Evolutionary conservation across 2,329 filamentous ascomycete species (phyloP).

Genomic region (Exserohilum rostratum): DNA sequence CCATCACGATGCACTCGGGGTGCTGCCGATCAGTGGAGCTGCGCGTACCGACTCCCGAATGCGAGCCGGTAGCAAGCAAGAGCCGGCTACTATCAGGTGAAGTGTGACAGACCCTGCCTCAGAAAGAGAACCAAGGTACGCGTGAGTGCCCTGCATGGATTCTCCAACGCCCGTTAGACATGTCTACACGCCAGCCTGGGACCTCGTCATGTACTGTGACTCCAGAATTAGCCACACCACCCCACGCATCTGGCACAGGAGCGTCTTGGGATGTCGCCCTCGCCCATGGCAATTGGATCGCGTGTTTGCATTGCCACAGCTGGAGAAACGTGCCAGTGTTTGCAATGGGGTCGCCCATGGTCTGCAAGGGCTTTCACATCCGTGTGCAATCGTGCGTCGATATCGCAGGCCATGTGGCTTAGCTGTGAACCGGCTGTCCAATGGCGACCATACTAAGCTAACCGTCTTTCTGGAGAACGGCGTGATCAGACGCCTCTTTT

Average conservation of each 20-base stretch:
- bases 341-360: neutral
- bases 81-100: neutral
- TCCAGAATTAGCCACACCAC: neutral
- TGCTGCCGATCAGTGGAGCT: neutral
- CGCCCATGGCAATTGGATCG: neutral
- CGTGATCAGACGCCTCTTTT: neutral
- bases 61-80: neutral
- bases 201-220: neutral
- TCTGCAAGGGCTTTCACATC: neutral
- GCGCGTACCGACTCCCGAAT: neutral
- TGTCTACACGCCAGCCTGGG: neutral
- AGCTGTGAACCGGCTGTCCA: neutral
- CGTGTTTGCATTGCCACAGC: slow-evolving; percentile 1
- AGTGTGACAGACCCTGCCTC: neutral
- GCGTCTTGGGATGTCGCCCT: neutral
- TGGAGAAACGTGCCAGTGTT: neutral
- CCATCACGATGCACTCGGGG: neutral
- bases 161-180: slow-evolving; percentile 2
- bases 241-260: neutral
- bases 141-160: slow-evolving; percentile 8
- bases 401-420: neutral
- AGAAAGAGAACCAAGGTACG: slow-evolving; percentile 5
- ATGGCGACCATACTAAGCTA: neutral
- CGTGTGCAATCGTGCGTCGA: slow-evolving; percentile 4
- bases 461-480: neutral